Conservation (phyloP, 306 rosid species). For the Medicago ruthenica region DNA sequence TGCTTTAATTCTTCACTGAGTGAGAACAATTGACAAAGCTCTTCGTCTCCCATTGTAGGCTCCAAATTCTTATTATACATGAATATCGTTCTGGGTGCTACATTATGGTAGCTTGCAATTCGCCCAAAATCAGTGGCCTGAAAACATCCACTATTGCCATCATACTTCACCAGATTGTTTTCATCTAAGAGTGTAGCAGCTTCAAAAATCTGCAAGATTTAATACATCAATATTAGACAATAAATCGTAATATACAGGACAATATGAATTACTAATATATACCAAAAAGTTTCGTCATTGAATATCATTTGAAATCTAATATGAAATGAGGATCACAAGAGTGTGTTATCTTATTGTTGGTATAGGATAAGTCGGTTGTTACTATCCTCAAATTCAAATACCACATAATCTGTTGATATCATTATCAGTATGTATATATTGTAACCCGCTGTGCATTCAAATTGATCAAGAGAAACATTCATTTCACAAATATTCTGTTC, state of each 20-base stretch:
- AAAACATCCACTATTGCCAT: constrained; percentile 36
- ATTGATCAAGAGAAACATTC: no score
- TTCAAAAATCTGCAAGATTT: constrained; percentile 72
- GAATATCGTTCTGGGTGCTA: constrained; percentile 80
- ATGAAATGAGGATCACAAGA: no score
- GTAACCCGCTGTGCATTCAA: no score
- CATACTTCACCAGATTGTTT: background rate
- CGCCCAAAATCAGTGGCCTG: constrained; percentile 94
- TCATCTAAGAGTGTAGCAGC: constrained; percentile 54
- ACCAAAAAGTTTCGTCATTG: background rate
- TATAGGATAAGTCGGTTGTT: no score
- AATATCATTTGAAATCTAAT: constrained; percentile 21
- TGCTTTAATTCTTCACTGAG: background rate
- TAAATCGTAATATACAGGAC: background rate
- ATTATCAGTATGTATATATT: no score
- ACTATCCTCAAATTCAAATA: no score
- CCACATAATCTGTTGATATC: no score
- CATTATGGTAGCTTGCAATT: constrained; percentile 87
- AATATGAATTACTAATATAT: background rate
- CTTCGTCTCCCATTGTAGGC: constrained; percentile 70
- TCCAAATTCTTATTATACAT: constrained; percentile 84
- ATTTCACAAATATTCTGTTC: no score
- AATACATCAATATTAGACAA: constrained; percentile 35
- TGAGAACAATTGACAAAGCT: background rate
- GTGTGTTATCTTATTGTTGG: no score